Conservation (phyloP, 176 grass and related monocot species). For the Otatea glauca region DNA sequence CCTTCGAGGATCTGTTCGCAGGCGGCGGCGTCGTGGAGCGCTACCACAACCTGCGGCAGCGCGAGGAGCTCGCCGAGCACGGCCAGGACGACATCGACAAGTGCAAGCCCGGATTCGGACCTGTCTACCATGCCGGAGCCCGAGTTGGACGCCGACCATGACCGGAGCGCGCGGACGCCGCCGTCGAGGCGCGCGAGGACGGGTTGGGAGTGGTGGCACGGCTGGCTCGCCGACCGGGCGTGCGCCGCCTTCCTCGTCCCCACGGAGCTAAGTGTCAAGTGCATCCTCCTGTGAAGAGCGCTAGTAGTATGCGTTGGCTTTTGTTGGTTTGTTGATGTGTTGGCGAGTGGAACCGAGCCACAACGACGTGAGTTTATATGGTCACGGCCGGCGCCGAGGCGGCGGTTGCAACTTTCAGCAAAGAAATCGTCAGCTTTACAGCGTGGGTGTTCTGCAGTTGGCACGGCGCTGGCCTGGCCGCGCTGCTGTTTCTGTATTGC, state of each 20-base stretch:
- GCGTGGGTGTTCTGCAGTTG: conserved; percentile 15
- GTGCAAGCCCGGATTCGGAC: conserved; percentile 24
- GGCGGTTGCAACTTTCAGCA: conserved; percentile 25
- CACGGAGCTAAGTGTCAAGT: conserved; percentile 9
- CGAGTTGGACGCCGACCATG: conserved; percentile 30
- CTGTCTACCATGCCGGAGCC: not conserved
- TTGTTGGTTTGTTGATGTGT: not conserved
- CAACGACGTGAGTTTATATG: conserved; percentile 26
- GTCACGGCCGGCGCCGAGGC: not conserved
- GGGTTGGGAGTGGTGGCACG: conserved; percentile 49
- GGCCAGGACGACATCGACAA: conserved; percentile 36
- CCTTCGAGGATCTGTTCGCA: conserved; percentile 45
- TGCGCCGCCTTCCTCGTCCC: conserved; percentile 38
- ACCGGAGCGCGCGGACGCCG: conserved; percentile 29
- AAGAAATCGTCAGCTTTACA: conserved; percentile 12
- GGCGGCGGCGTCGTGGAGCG: not conserved
- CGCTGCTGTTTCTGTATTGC: conserved; percentile 49
- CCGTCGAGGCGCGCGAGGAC: conserved; percentile 38
- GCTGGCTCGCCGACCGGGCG: conserved; percentile 56
- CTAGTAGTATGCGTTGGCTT: not conserved
- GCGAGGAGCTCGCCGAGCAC: conserved; percentile 48
- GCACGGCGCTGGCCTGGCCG: conserved; percentile 34
- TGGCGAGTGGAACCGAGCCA: not conserved
- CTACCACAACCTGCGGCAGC: conserved; percentile 49
- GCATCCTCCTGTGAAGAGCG: conserved; percentile 12